Evolutionary conservation across 768 basidiomycete species (phyloP).

Genomic region (Psilocybe cubensis): DNA sequence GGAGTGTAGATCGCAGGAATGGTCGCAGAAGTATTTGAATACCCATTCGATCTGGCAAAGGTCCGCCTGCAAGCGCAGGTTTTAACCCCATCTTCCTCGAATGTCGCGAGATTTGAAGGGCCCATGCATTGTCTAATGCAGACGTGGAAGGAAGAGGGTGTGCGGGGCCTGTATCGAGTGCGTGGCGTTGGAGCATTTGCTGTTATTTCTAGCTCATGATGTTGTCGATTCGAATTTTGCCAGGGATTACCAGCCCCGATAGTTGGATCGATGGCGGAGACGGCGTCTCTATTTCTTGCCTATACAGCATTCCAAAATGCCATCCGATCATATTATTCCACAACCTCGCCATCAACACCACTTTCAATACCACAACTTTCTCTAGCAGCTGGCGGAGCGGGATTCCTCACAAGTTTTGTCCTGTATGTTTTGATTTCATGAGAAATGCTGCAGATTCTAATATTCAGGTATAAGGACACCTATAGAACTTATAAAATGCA

Average conservation of each 20-base stretch:
- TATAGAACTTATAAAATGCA: constrained; percentile 94
- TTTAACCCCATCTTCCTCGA: constrained; percentile 55
- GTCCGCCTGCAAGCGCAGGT: constrained; percentile 93
- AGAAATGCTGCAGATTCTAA: neutral
- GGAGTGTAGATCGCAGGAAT: constrained; percentile 76
- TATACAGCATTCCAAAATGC: constrained; percentile 77
- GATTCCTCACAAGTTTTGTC: constrained; percentile 83
- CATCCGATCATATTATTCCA: constrained; percentile 46
- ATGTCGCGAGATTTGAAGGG: constrained; percentile 68
- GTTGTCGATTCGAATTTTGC: neutral
- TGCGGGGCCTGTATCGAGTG: constrained; percentile 87
- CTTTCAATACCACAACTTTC: constrained; percentile 72
- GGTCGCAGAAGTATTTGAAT: constrained; percentile 81
- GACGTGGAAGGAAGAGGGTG: constrained; percentile 82
- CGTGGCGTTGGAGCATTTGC: constrained; percentile 28
- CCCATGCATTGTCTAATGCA: constrained; percentile 85
- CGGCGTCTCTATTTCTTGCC: constrained; percentile 84
- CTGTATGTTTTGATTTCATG: constrained; percentile 54
- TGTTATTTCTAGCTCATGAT: neutral
- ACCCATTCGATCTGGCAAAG: constrained; percentile 95
- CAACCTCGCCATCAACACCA: constrained; percentile 33
- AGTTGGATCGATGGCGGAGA: constrained; percentile 91
- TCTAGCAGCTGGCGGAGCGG: constrained; percentile 86
- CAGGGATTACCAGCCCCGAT: constrained; percentile 93
- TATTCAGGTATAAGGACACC: constrained; percentile 63